Evolutionary conservation across 1,284 basidiomycete genomes (phyloP).

Genomic region (Peniophora sp.): DNA sequence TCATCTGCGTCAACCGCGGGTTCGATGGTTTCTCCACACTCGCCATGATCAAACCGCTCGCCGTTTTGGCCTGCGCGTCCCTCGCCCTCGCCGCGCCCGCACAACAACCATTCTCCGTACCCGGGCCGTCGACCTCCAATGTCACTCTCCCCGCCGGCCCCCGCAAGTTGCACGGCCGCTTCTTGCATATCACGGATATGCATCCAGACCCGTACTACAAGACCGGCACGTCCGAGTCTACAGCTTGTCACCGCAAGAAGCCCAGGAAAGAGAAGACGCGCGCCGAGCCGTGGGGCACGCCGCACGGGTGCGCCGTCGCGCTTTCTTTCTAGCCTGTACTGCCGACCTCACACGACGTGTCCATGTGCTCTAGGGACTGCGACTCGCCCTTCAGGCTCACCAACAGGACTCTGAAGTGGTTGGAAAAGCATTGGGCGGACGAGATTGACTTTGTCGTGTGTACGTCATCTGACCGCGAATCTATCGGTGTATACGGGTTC

Average conservation of each 20-base stretch:
- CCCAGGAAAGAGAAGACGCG: conserved; percentile 45
- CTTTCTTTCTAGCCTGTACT: conserved; percentile 2
- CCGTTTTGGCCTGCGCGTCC: background rate
- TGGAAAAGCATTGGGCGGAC: conserved; percentile 73
- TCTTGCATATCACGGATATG: conserved; percentile 75
- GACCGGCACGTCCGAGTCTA: conserved; percentile 38
- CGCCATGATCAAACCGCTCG: background rate
- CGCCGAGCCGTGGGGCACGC: conserved; percentile 52
- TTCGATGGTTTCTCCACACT: background rate
- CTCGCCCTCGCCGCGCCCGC: conserved; percentile 2
- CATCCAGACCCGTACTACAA: conserved; percentile 70
- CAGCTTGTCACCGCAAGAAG: conserved; percentile 60
- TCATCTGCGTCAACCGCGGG: too few relatives aligned
- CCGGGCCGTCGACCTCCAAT: conserved; percentile 1
- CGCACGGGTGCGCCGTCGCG: conserved; percentile 42
- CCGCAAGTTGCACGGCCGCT: conserved; percentile 60
- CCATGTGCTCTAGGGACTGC: conserved; percentile 53
- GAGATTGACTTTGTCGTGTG: conserved; percentile 90
- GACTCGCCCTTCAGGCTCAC: conserved; percentile 78
- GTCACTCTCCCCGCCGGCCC: conserved; percentile 1
- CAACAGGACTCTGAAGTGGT: conserved; percentile 76
- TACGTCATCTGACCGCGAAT: conserved; percentile 19
- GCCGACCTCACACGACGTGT: background rate
- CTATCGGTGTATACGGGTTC: background rate
- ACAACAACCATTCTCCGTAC: conserved; percentile 11